Evolutionary conservation across 2,329 filamentous ascomycete genomes (phyloP), one percentile per base, ranked within the genome.

Genomic region (Fusarium mundagurra): DNA sequence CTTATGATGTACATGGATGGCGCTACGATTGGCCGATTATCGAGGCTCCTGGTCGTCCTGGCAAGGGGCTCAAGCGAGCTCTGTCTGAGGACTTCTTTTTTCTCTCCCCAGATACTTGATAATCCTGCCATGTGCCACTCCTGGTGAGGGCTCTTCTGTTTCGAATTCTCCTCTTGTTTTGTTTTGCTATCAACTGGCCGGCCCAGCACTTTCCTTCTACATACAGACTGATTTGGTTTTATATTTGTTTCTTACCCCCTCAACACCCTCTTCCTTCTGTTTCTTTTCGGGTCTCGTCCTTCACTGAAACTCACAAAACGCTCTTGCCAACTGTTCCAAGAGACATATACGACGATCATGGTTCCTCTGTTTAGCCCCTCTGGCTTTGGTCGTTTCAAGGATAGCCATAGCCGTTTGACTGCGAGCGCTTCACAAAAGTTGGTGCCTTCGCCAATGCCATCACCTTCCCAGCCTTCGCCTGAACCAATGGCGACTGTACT

Each of bases 401-500:
- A 77, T 41, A 55, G 61, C 41, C 65, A 64, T 54, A 64, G 64
- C 50, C 69, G 64, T 39, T 61, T 61, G 31, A 61, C 60, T 60
- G 66, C 48, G 43, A 65, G 36, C 62, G 48, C 71, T 50, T 76
- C 75, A 13, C 66, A 76, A 41, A 80, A 79, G 69, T 66, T 69
- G 45, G 57, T 73, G n/a, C 73, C 75, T 20, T 75, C 72, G 68
- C 64, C 72, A 48, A 59, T 69, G 67, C 65, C 38, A 24, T 64
- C 75, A 22, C 75, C 75, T 29, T 75, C 75, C 41, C 70, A 70
- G 12, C 74, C 75, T 18, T 69, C 71, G n/a, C 47, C 77, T 20
- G 75, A 74, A 39, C 69, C 76, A 24, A 78, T 79, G 61, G 78
- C 81, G 34, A 85, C 80, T 12, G 77, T 87, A 39, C 80, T 86